phyloP scores from a whole-genome alignment of 345 rosid species.

The Kandelia obovata region DNA sequence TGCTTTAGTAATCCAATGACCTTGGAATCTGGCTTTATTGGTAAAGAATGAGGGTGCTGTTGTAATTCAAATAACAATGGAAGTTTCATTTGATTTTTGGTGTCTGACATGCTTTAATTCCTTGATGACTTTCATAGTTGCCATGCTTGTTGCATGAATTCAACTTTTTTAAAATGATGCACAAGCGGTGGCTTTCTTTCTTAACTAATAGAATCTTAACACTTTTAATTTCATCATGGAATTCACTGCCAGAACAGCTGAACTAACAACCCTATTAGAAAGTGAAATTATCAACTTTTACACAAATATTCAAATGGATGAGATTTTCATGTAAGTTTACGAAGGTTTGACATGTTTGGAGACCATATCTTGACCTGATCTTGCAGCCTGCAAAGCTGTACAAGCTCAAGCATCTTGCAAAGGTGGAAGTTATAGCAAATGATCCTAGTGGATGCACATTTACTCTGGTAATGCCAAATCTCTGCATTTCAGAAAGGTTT shows the following conservation, averaged over 20 bases:
- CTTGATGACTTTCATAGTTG: background rate
- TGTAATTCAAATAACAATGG: background rate
- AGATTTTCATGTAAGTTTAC: background rate
- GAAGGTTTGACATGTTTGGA: background rate
- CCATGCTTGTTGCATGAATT: background rate
- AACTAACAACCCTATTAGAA: too few species aligned
- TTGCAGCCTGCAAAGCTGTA: constrained; percentile 89
- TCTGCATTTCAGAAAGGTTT: background rate
- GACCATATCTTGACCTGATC: constrained; percentile 1
- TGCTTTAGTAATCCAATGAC: background rate
- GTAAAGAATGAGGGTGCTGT: background rate
- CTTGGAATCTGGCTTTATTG: background rate
- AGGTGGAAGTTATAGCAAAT: constrained; percentile 87
- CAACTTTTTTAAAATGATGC: too few species aligned
- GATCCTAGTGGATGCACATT: constrained; percentile 98
- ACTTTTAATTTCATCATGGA: too few species aligned
- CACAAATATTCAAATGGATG: too few species aligned
- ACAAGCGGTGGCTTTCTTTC: too few species aligned
- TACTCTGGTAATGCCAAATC: constrained; percentile 59
- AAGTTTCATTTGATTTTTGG: background rate
- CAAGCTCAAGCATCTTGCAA: constrained; percentile 91
- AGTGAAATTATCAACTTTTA: too few species aligned
- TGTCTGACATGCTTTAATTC: background rate
- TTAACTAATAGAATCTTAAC: too few species aligned
- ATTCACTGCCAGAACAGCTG: too few species aligned